These are phyloP conservation scores for Closterium sp. DNA, from an alignment of 139 green algal genomes.

Conservation along the genomic window DNA sequence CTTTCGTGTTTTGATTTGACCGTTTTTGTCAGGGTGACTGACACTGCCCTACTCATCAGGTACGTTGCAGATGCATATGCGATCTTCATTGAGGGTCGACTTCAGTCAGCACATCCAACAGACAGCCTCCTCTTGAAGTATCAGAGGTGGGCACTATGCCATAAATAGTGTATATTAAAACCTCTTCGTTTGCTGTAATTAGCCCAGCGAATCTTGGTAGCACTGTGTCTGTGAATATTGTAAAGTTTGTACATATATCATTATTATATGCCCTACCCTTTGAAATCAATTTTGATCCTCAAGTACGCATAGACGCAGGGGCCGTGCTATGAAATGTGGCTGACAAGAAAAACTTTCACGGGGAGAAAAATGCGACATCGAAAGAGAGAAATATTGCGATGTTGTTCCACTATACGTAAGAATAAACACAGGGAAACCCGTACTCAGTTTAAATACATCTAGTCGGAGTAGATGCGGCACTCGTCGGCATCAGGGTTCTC, in stretches of 20 bases:
- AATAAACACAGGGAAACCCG: neutral
- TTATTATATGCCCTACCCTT: neutral
- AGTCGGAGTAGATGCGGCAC: constrained; percentile 60
- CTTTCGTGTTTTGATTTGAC: neutral
- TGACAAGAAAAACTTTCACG: no score
- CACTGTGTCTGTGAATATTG: neutral
- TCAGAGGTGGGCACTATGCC: neutral
- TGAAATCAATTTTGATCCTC: no score
- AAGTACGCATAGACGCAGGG: no score
- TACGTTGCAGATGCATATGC: neutral
- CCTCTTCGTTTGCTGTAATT: neutral
- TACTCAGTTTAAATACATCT: neutral
- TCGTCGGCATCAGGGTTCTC: constrained; percentile 70
- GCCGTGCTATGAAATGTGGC: no score
- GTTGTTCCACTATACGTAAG: neutral
- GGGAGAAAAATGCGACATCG: no score
- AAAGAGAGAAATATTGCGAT: neutral
- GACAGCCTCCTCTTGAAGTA: neutral
- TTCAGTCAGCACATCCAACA: neutral
- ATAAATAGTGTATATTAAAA: neutral
- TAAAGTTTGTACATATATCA: neutral
- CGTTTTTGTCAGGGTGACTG: neutral
- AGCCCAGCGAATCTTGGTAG: neutral
- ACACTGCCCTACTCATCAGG: neutral
- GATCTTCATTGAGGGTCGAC: neutral